Evolutionary conservation across 305 asterid species (phyloP), one percentile per base, ranked within the genome.

Genomic region (Petunia hybrid): DNA sequence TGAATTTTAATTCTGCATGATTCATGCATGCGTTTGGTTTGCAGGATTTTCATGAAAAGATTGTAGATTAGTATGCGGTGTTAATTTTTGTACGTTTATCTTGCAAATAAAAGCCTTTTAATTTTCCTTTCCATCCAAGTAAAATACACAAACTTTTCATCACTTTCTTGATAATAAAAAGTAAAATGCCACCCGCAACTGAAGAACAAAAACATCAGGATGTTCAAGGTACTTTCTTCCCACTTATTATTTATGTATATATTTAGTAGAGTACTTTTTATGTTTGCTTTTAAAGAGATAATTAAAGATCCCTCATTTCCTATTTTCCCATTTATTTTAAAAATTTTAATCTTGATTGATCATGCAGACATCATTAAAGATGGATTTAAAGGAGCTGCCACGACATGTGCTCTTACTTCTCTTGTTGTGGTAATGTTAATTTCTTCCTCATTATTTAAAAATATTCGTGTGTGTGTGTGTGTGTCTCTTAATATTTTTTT

Each of bases 331-430:
- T 12, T 71, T 12, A 13, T 48, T 12, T 71, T 71, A n/a, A 22
- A 10, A 1, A 10, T 4, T 31, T 5, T 46, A 70, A 71, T 22
- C 3, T 71, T 71, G 12, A n/a, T 71, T 46, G 13, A 73, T 73
- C 51, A 73, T 48, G 62, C 13, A 73, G 78, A 48, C 7, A 73
- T 73, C 31, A 73, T 48, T 73, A 43, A 51, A 73, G 78, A 73
- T 48, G 62, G 78, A 73, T 73, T 48, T 73, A 73, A 48, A 73
- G 78, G 78, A 48, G 78, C 78, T 73, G 43, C 13, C 78, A 35
- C 61, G 56, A 73, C 78, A 48, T 73, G 45, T 73, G 78, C 78
- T 12, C 35, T 73, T 73, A 73, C 78, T 73, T 73, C 78, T 73
- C 22, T 73, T 35, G 62, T 35, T 12, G 62, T 73, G 78, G 78